A percentile compares a stretch with the other conserved stretches of the same genome.
phyloP scores from a whole-genome alignment of 2,329 filamentous ascomycete species.

The Fusarium penzigii region DNA sequence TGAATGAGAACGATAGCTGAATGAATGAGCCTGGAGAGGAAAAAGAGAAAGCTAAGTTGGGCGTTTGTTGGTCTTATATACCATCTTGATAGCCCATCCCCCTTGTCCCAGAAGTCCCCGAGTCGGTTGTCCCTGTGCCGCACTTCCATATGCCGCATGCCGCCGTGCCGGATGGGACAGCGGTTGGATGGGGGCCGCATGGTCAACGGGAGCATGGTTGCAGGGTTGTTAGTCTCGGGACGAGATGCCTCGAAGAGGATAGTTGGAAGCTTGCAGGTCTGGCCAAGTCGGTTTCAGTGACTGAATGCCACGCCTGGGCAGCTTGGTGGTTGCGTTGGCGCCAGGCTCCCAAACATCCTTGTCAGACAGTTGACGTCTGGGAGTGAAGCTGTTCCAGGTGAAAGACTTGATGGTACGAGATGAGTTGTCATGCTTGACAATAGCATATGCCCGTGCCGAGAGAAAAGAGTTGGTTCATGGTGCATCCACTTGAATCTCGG shows the following conservation, averaged over 20 bases:
- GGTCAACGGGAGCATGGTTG: no score
- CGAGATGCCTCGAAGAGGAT: conserved; percentile 18
- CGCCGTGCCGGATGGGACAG: no score
- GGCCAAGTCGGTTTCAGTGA: conserved; percentile 23
- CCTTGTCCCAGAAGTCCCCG: no score
- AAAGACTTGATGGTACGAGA: not conserved
- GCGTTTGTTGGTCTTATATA: conserved; percentile 17
- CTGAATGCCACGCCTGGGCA: no score
- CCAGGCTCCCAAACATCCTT: conserved; percentile 2
- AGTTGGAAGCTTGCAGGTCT: conserved; percentile 12
- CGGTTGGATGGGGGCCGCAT: no score
- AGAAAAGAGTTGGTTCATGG: no score
- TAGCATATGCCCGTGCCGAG: no score
- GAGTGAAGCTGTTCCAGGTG: not conserved
- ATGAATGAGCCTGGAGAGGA: conserved; percentile 27
- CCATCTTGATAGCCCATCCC: conserved; percentile 7
- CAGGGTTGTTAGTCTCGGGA: conserved; percentile 14
- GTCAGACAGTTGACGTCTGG: conserved; percentile 1
- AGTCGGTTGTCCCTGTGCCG: no score
- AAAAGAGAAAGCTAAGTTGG: conserved; percentile 2
- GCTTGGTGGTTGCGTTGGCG: not conserved
- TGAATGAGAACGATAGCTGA: conserved; percentile 30
- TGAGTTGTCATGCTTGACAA: no score
- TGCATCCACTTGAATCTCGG: no score
- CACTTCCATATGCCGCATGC: no score